Percentiles rank a stretch among this genome's conserved stretches.
phyloP scores from a whole-genome alignment of 139 green algal genomes.

The Ettlia oleoabundans region DNA sequence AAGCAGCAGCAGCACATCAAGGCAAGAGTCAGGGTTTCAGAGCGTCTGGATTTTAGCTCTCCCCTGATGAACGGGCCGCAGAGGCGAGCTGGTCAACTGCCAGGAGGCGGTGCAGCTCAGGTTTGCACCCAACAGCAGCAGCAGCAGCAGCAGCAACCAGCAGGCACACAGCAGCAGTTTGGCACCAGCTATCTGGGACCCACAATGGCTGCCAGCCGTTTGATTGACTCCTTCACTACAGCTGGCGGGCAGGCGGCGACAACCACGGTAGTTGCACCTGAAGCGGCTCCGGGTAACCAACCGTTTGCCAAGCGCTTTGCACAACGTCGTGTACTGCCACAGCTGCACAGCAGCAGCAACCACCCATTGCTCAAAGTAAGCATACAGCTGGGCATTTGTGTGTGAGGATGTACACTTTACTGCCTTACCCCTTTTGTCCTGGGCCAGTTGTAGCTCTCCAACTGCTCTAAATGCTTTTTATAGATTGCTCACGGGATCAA shows the following conservation, averaged over 20 bases:
- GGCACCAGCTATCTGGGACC: too few relatives aligned
- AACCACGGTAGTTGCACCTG: not conserved
- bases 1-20: not conserved
- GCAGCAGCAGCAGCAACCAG: too few relatives aligned
- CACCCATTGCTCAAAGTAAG: not conserved
- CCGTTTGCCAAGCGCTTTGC: slow-evolving; percentile 16
- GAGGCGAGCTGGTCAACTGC: too few relatives aligned
- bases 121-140: not conserved
- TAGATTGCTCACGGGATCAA: too few relatives aligned
- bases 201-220: not conserved
- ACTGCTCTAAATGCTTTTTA: too few relatives aligned
- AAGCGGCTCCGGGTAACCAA: not conserved
- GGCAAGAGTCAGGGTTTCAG: not conserved
- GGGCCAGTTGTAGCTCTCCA: too few relatives aligned
- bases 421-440: not conserved
- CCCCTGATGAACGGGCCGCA: not conserved
- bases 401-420: not conserved
- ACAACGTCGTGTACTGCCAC: not conserved
- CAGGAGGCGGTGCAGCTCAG: not conserved
- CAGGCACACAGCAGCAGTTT: too few relatives aligned
- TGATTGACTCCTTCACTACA: not conserved
- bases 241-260: not conserved
- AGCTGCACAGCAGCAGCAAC: not conserved
- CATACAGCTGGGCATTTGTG: not conserved
- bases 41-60: slow-evolving; percentile 26